A percentile compares a stretch with the other conserved stretches of the same genome.
Conservation (phyloP, 345 rosid genomes). For the Streptanthus diversifolius region DNA sequence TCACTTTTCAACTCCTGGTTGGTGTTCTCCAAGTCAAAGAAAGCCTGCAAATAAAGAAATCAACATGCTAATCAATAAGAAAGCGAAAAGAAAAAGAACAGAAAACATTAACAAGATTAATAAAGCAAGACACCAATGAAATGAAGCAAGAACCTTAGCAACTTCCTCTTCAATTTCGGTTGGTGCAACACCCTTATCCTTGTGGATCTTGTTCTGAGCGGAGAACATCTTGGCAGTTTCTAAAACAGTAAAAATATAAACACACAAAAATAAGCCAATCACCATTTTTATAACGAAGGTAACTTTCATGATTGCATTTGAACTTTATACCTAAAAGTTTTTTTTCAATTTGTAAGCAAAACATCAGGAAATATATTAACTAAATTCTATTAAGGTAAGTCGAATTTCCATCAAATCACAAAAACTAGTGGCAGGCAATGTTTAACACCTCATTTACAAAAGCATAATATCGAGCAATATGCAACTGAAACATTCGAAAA, state of each 20-base stretch:
- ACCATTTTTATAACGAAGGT: background rate
- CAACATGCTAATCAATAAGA: background rate
- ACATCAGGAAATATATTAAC: too few species aligned
- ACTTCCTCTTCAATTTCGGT: slow-evolving; percentile 82
- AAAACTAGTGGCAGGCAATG: too few species aligned
- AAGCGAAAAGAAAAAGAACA: too few species aligned
- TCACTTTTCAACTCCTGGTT: slow-evolving; percentile 80
- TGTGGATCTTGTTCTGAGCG: slow-evolving; percentile 71
- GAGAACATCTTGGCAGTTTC: slow-evolving; percentile 67
- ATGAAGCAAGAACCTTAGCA: slow-evolving; percentile 50
- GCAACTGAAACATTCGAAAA: background rate
- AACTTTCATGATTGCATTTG: background rate
- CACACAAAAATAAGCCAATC: background rate
- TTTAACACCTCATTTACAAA: too few species aligned
- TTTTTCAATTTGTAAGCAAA: too few species aligned
- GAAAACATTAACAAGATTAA: background rate
- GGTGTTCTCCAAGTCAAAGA: slow-evolving; percentile 80
- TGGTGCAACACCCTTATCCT: slow-evolving; percentile 83
- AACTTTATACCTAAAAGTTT: too few species aligned
- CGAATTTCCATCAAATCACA: too few species aligned
- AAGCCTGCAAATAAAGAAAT: slow-evolving; percentile 42
- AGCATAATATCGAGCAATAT: background rate
- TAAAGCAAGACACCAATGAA: background rate
- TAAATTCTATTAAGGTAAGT: too few species aligned
- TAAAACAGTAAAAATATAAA: slow-evolving; percentile 3